phyloP scores from a whole-genome alignment of 768 basidiomycete species.

The Amanita exitialis region DNA sequence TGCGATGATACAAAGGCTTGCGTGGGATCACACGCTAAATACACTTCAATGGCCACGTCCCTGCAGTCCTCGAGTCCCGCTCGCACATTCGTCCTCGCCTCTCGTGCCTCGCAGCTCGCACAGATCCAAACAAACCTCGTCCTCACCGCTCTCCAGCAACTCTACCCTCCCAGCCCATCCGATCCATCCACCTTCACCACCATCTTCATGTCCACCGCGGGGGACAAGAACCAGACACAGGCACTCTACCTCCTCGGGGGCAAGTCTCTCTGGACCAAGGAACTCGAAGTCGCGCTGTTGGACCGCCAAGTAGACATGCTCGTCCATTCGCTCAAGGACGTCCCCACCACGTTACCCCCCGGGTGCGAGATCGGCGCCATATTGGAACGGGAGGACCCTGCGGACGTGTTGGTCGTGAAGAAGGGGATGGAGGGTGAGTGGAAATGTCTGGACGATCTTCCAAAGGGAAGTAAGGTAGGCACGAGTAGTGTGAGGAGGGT shows the following conservation, averaged over 20 bases:
- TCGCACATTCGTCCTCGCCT: constrained; percentile 70
- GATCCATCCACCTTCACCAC: constrained; percentile 26
- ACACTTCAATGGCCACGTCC: too few relatives aligned
- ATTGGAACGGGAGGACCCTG: constrained; percentile 78
- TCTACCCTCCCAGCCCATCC: constrained; percentile 39
- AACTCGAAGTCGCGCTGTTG: constrained; percentile 80
- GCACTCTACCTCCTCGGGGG: constrained; percentile 82
- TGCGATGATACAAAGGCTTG: too few relatives aligned
- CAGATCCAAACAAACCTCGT: constrained; percentile 85
- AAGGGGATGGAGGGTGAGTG: constrained; percentile 40
- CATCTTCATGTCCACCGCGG: constrained; percentile 48
- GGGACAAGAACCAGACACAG: constrained; percentile 89
- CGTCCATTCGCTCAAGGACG: constrained; percentile 88
- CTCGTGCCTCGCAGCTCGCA: constrained; percentile 81
- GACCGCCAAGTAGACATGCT: constrained; percentile 77
- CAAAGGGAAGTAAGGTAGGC: constrained; percentile 85
- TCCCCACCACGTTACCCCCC: constrained; percentile 78
- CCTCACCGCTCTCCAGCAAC: constrained; percentile 45
- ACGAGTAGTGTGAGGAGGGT: constrained; percentile 91
- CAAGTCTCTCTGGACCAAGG: constrained; percentile 94
- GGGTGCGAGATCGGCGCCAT: constrained; percentile 84
- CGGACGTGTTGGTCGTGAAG: constrained; percentile 84
- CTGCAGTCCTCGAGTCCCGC: too few relatives aligned
- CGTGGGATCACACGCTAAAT: too few relatives aligned
- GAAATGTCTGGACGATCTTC: constrained; percentile 72